A percentile compares a stretch with the other conserved stretches of the same genome.
Conservation (phyloP, 23 red algal species). For the Chondrus crispus region DNA sequence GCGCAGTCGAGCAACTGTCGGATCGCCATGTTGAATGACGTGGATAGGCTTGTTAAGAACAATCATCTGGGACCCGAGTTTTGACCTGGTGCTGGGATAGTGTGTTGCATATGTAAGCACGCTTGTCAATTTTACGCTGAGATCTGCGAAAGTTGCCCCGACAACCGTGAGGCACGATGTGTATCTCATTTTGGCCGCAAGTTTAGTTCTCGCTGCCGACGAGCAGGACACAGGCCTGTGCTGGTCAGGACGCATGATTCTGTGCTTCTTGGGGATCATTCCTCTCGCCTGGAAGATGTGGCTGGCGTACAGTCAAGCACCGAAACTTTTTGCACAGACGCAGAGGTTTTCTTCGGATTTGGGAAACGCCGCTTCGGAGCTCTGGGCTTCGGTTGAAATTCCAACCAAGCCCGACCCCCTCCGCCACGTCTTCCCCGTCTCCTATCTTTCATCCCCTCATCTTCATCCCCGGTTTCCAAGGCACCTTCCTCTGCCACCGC, state of each 20-base stretch:
- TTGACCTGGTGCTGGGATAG: constrained; percentile 24
- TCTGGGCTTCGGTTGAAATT: constrained; percentile 34
- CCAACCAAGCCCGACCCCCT: not conserved
- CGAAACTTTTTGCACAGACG: not conserved
- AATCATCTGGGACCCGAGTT: constrained; percentile 20
- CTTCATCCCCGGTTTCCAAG: too few relatives aligned
- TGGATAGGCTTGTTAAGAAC: not conserved
- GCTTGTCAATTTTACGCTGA: constrained; percentile 49
- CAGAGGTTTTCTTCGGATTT: constrained; percentile 25
- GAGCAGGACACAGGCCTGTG: constrained; percentile 17
- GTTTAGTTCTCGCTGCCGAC: not conserved
- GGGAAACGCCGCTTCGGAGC: constrained; percentile 14
- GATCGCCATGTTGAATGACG: constrained; percentile 6
- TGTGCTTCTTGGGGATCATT: constrained; percentile 3
- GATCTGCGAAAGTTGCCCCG: constrained; percentile 45
- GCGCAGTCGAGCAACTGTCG: not conserved
- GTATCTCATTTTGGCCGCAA: constrained; percentile 8
- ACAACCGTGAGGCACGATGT: constrained; percentile 35
- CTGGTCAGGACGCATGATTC: constrained; percentile 21
- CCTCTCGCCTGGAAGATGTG: constrained; percentile 11
- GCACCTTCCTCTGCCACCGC: too few relatives aligned
- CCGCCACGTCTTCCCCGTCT: too few relatives aligned
- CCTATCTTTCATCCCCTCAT: too few relatives aligned
- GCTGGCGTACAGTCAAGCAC: not conserved
- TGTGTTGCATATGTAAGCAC: constrained; percentile 36